Base-by-base conservation (phyloP, 163 green algal genomes). In the Trebouxia gelatinosa region DNA sequence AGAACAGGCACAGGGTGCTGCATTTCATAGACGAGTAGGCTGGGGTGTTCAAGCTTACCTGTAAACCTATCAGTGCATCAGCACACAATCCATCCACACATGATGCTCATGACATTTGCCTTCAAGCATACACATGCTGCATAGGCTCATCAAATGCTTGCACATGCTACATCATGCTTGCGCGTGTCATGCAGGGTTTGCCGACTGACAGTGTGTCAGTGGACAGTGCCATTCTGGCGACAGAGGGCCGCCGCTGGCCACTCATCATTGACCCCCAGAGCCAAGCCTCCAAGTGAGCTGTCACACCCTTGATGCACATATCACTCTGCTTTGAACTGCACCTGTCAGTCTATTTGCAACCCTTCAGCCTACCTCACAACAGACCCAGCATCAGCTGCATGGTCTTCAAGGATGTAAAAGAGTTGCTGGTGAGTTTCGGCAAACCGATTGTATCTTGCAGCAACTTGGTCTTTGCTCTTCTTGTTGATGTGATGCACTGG, bases 211-310 rank as follows among this genome's bases (percentile, higher is more conserved):
- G 95, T 79, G 86, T 97, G 43, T 94, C 89, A n/a, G 85, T 97
- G 32, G 94, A 98, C 78, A 98, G 97, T 81, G 94, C 92, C 74
- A 94, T 97, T 80, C 91, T 97, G 84, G 90, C 97, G 28, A 96
- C 92, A 5, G 85, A 89, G 39, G 90, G 88, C 7, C 86, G 77
- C 67, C 88, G 92, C 59, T 96, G 90, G 79, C 94, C 94, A 3
- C 84, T 98, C 72, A 85, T 98, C 68, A 87, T 98, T 11, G 94
- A 98, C 84, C 94, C 94, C 1, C 94, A 97, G 79, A 87, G 87
- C 0, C 89, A 79, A 32, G 92, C 91, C 40, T 93, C 93, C 84
- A 74, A 61, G 68, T 76, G 62, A 46, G 68, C 9, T 32, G 28
- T 66, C 57, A 66, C 11, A 54, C 11, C 43, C 11, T 13, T 13